Percentiles rank a stretch among this genome's conserved stretches.
phyloP scores from a whole-genome alignment of 2,329 filamentous ascomycete species.

The Penicillium sp. region DNA sequence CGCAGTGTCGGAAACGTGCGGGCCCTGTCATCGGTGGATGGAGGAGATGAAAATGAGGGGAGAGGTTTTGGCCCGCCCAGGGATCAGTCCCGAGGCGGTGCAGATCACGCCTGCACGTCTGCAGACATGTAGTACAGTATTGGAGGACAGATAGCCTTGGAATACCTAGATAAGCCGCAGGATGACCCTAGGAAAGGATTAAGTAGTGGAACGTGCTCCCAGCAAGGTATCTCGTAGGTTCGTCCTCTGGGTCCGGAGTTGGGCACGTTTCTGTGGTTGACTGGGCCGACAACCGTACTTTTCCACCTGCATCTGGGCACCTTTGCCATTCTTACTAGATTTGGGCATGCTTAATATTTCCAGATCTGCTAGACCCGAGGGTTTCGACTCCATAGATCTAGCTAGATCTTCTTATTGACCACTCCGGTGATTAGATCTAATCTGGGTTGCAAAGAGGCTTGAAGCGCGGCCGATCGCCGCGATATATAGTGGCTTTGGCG shows the following conservation, averaged over 20 bases:
- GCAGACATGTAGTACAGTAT: too few species aligned
- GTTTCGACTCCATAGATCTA: not conserved
- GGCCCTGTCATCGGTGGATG: conserved; percentile 17
- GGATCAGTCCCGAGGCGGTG: conserved; percentile 6
- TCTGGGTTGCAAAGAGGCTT: not conserved
- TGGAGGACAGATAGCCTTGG: too few species aligned
- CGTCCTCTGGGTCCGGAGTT: not conserved
- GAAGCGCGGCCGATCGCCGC: not conserved
- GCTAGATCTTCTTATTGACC: not conserved
- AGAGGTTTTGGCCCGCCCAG: not conserved
- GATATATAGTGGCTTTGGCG: not conserved
- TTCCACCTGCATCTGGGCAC: not conserved
- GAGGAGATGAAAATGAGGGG: conserved; percentile 7
- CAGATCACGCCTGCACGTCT: not conserved
- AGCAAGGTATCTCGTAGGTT: not conserved
- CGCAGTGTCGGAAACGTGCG: conserved; percentile 20
- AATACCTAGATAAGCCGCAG: not conserved
- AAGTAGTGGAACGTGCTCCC: not conserved
- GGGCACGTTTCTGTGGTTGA: not conserved
- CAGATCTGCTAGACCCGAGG: not conserved
- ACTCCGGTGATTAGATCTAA: not conserved
- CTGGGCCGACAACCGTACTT: not conserved
- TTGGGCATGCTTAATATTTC: too few species aligned
- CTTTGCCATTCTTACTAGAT: not conserved
- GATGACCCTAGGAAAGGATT: not conserved